Conservation (phyloP, 2,329 filamentous ascomycete species). For the Stachybotrys chlorohalonatus region DNA sequence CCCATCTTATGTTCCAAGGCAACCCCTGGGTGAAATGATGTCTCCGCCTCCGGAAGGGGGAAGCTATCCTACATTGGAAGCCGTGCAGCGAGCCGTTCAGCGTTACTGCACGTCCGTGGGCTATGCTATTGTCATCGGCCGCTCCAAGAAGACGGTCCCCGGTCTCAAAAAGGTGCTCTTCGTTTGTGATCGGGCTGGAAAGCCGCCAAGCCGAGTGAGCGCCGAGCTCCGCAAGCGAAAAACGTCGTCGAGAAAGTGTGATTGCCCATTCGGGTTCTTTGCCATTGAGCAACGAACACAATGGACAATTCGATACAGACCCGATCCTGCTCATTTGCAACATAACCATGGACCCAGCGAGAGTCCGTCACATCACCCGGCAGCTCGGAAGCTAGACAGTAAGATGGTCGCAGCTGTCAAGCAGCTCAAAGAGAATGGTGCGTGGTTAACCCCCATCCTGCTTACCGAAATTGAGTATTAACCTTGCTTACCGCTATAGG, state of each 20-base stretch:
- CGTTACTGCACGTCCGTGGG: slow-evolving; percentile 59
- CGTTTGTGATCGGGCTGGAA: slow-evolving; percentile 57
- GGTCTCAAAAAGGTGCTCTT: slow-evolving; percentile 60
- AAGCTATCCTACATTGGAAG: slow-evolving; percentile 55
- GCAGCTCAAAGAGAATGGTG: slow-evolving; percentile 56
- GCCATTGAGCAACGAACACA: slow-evolving; percentile 59
- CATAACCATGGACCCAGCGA: slow-evolving; percentile 61
- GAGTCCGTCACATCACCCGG: slow-evolving; percentile 57
- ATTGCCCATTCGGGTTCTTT: slow-evolving; percentile 62
- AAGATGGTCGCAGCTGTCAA: slow-evolving; percentile 61
- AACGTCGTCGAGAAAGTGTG: slow-evolving; percentile 60
- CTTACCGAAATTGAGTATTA: background rate
- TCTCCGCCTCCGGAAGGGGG: slow-evolving; percentile 55
- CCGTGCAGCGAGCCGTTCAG: slow-evolving; percentile 54
- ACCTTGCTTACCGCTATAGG: slow-evolving; percentile 27
- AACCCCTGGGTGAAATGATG: slow-evolving; percentile 51
- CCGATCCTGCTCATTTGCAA: slow-evolving; percentile 45
- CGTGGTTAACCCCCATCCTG: slow-evolving; percentile 11
- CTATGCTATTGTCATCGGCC: slow-evolving; percentile 59
- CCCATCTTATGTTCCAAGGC: slow-evolving; percentile 39
- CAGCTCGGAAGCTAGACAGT: slow-evolving; percentile 56
- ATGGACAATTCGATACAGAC: slow-evolving; percentile 58
- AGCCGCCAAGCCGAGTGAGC: slow-evolving; percentile 51
- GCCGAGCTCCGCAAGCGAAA: slow-evolving; percentile 56
- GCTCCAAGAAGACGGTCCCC: slow-evolving; percentile 59